Evolutionary conservation across 78 protist species (phyloP).

Genomic region (Dictyostelium intermedium): DNA sequence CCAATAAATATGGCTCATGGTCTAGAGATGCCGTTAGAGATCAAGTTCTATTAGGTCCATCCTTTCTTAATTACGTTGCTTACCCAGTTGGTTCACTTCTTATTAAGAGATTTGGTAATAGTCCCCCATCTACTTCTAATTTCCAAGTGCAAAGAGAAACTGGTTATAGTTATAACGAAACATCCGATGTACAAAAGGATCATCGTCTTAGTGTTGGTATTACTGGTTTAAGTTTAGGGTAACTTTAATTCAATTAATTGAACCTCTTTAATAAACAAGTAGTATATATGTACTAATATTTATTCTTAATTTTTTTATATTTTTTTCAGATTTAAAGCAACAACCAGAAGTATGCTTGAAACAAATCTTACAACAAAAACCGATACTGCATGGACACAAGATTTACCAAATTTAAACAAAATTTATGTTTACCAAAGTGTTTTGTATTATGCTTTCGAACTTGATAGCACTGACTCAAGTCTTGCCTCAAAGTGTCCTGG

Average conservation of each 20-base stretch:
- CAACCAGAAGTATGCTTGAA: not conserved
- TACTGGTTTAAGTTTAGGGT: not conserved
- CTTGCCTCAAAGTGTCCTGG: not conserved
- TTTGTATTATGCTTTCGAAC: not conserved
- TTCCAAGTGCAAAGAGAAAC: not conserved
- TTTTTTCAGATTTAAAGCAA: not conserved
- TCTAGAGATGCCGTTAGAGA: not conserved
- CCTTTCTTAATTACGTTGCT: too few relatives aligned
- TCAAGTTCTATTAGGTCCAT: not conserved
- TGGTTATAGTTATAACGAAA: not conserved
- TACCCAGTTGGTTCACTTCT: not conserved
- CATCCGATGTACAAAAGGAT: not conserved
- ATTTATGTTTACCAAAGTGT: not conserved
- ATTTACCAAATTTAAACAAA: not conserved
- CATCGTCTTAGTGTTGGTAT: not conserved
- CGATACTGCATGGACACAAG: not conserved
- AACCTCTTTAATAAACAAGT: too few relatives aligned
- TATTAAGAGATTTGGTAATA: not conserved
- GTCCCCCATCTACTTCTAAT: not conserved
- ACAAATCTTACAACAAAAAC: not conserved
- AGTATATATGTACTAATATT: too few relatives aligned
- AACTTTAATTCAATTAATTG: too few relatives aligned
- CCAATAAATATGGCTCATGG: not conserved
- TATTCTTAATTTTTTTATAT: too few relatives aligned
- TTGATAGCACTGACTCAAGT: not conserved